Evolutionary conservation across 371 early-diverging fungal species (phyloP).

Genomic region (Syncephalastrum contaminatum): DNA sequence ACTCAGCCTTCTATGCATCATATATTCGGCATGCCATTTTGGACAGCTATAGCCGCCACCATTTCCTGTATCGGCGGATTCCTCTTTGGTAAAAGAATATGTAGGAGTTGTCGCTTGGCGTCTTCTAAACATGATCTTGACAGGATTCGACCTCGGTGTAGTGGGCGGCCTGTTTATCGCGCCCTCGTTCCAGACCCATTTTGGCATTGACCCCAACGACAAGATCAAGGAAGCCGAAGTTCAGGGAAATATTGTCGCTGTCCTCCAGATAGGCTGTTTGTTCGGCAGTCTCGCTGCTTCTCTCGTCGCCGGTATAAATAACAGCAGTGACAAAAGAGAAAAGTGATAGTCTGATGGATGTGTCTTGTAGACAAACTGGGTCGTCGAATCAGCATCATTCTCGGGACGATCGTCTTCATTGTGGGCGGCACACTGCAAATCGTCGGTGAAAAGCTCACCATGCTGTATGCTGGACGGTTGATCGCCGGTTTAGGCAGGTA

Average conservation of each 20-base stretch:
- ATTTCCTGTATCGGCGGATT: conserved; percentile 30
- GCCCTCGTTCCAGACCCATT: conserved; percentile 34
- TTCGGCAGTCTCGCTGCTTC: conserved; percentile 30
- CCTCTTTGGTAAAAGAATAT: conserved; percentile 20
- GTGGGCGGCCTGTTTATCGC: conserved; percentile 32
- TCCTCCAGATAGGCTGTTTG: conserved; percentile 35
- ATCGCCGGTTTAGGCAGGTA: conserved; percentile 27
- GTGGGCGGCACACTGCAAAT: conserved; percentile 31
- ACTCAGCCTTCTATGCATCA: too few relatives aligned
- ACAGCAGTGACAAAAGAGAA: background rate
- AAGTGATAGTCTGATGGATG: too few relatives aligned
- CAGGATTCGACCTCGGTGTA: conserved; percentile 34
- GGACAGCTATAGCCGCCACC: conserved; percentile 23
- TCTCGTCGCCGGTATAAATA: conserved; percentile 22
- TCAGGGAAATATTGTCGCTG: conserved; percentile 34
- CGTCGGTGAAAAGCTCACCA: conserved; percentile 17
- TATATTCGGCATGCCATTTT: conserved; percentile 17
- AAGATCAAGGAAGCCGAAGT: conserved; percentile 27
- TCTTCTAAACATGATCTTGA: background rate
- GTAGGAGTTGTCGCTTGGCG: background rate
- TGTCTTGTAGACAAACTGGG: conserved; percentile 29
- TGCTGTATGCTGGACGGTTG: conserved; percentile 28
- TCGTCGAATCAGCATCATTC: conserved; percentile 23
- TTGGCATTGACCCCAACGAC: conserved; percentile 33
- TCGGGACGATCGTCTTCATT: conserved; percentile 16